A percentile compares a stretch with the other conserved stretches of the same genome.
These are phyloP conservation scores for Juglanconis juglandina DNA, from an alignment of 2,329 filamentous ascomycete genomes.

Conservation along the genomic window DNA sequence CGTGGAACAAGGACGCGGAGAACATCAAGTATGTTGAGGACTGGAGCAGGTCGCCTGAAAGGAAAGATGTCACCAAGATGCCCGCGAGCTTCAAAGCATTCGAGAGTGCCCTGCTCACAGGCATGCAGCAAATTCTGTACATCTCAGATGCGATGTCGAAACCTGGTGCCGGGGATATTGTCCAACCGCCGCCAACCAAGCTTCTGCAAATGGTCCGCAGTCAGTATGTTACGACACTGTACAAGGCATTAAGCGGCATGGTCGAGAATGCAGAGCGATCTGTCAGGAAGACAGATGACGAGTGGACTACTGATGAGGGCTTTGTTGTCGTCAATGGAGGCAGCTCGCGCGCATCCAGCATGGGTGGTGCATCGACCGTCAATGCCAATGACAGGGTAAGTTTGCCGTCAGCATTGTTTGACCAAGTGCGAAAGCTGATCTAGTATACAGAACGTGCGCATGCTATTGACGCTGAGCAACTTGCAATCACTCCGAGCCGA, in stretches of 20 bases:
- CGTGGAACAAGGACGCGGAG: constrained; percentile 92
- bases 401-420: constrained; percentile 2
- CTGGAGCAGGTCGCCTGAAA: constrained; percentile 81
- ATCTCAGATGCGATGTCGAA: constrained; percentile 80
- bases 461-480: constrained; percentile 91
- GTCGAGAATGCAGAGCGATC: constrained; percentile 90
- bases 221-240: constrained; percentile 90
- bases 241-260: constrained; percentile 91
- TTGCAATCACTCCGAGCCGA: constrained; percentile 78
- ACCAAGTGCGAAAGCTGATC: background rate
- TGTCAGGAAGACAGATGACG: constrained; percentile 60
- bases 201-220: constrained; percentile 84
- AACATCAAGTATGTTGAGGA: constrained; percentile 90
- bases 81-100: constrained; percentile 82
- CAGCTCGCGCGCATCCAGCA: constrained; percentile 30
- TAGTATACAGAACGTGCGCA: constrained; percentile 71
- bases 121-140: constrained; percentile 94
- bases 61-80: constrained; percentile 86
- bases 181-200: constrained; percentile 81
- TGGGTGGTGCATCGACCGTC: constrained; percentile 43
- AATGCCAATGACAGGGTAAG: constrained; percentile 56
- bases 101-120: constrained; percentile 74
- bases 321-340: constrained; percentile 31
- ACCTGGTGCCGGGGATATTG: constrained; percentile 70
- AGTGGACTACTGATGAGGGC: constrained; percentile 53